A percentile compares a stretch with the other conserved stretches of the same genome.
phyloP scores from a whole-genome alignment of 441 rosid genomes.

The Gossypium aridum region DNA sequence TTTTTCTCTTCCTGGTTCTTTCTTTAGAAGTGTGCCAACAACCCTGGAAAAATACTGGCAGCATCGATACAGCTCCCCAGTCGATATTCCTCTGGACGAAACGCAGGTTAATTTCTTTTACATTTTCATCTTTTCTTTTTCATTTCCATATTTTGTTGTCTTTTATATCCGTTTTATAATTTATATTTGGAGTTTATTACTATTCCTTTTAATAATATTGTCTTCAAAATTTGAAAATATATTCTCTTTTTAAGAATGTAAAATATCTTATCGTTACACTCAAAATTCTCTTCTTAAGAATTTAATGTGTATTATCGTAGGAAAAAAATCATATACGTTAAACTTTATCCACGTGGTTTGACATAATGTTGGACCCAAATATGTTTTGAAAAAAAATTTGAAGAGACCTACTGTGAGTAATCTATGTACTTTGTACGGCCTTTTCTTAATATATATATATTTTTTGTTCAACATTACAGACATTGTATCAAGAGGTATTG shows the following conservation, averaged over 20 bases:
- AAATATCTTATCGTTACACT: too few relatives aligned
- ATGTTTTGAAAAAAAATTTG: too few relatives aligned
- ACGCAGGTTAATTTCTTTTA: slow-evolving; percentile 17
- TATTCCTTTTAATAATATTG: too few relatives aligned
- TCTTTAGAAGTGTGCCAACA: neutral
- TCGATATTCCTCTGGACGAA: slow-evolving; percentile 7
- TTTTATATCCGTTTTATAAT: too few relatives aligned
- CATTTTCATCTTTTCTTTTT: neutral
- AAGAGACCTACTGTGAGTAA: neutral
- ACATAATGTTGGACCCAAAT: too few relatives aligned
- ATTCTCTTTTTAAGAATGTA: too few relatives aligned
- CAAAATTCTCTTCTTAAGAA: too few relatives aligned
- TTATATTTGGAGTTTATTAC: too few relatives aligned
- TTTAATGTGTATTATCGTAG: too few relatives aligned
- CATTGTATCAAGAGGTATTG: slow-evolving; percentile 23
- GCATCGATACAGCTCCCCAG: neutral
- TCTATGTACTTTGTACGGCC: neutral
- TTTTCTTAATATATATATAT: neutral
- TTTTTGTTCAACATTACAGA: slow-evolving; percentile 19
- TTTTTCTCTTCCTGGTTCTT: neutral
- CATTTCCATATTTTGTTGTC: neutral
- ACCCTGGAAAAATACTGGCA: slow-evolving; percentile 8
- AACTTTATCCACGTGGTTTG: too few relatives aligned
- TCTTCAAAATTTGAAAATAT: too few relatives aligned
- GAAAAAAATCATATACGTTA: too few relatives aligned